These are phyloP conservation scores for Populus ilicifolia DNA, from an alignment of 345 rosid genomes.

Conservation along the genomic window DNA sequence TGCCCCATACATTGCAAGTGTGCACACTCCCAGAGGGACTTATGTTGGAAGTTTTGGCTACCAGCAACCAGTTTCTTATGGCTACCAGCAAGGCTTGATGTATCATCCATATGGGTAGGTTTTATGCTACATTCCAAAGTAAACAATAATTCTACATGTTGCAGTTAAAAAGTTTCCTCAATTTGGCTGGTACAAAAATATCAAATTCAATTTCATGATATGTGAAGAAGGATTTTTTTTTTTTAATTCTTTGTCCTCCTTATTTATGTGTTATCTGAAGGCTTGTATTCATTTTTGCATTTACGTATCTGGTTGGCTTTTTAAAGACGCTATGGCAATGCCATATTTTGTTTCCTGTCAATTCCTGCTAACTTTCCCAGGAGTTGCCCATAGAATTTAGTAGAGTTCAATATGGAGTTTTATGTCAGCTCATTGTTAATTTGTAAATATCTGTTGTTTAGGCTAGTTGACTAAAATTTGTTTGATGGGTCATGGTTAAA, in stretches of 20 bases:
- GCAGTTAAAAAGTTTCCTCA: background rate
- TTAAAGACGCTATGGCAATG: background rate
- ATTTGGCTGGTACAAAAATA: conserved; percentile 3
- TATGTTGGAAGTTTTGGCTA: conserved; percentile 65
- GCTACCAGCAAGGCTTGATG: conserved; percentile 68
- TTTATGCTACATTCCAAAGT: conserved; percentile 6
- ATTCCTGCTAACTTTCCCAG: conserved; percentile 1
- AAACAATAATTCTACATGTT: background rate
- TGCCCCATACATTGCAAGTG: conserved; percentile 46
- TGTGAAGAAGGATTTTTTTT: background rate
- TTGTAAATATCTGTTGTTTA: background rate
- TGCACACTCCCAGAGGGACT: conserved; percentile 62
- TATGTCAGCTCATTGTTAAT: background rate
- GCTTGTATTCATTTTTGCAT: background rate
- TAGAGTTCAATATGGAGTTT: background rate
- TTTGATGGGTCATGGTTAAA: background rate
- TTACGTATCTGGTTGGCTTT: background rate
- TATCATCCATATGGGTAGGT: conserved; percentile 89
- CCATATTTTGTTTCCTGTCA: background rate
- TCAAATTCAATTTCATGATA: background rate
- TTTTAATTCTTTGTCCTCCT: too few relatives aligned
- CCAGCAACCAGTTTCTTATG: conserved; percentile 65
- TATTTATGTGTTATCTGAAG: background rate
- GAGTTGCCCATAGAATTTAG: background rate
- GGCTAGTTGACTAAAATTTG: background rate